A percentile compares a stretch with the other conserved stretches of the same genome.
Evolutionary conservation across 805 yeast species (phyloP).

Genomic region (Pichia membranifaciens): DNA sequence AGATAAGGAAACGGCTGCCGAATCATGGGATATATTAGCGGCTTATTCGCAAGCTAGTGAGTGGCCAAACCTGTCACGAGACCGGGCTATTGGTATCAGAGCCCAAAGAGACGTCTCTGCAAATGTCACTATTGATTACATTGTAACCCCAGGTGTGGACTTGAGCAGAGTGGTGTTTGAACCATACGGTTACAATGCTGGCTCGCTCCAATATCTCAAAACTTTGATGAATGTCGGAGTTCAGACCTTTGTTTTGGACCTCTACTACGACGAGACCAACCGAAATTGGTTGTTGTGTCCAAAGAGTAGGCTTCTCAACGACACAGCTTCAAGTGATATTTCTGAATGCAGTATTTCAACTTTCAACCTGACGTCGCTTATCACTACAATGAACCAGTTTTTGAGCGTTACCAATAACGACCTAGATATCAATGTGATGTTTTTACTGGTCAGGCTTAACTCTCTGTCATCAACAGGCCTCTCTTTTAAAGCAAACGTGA

Average conservation of each 20-base stretch:
- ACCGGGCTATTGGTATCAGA: slow-evolving; percentile 32
- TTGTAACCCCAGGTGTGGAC: slow-evolving; percentile 36
- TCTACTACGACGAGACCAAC: slow-evolving; percentile 48
- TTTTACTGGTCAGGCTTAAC: slow-evolving; percentile 35
- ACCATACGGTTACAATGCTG: slow-evolving; percentile 27
- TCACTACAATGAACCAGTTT: slow-evolving; percentile 30
- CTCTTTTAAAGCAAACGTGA: slow-evolving; percentile 3
- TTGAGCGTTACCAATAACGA: slow-evolving; percentile 39
- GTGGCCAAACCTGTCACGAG: slow-evolving; percentile 31
- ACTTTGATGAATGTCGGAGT: slow-evolving; percentile 39
- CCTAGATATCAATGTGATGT: slow-evolving; percentile 39
- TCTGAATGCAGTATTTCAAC: slow-evolving; percentile 13
- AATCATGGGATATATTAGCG: slow-evolving; percentile 1
- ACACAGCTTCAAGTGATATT: slow-evolving; percentile 15
- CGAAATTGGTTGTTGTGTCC: slow-evolving; percentile 56
- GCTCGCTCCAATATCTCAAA: slow-evolving; percentile 26
- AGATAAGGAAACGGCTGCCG: neutral
- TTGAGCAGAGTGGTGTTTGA: slow-evolving; percentile 31
- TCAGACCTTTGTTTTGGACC: slow-evolving; percentile 43
- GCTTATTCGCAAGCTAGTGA: slow-evolving; percentile 3
- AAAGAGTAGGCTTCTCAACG: neutral
- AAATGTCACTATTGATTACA: slow-evolving; percentile 36
- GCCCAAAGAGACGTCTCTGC: slow-evolving; percentile 44
- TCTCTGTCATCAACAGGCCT: slow-evolving; percentile 7
- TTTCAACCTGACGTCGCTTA: slow-evolving; percentile 24